These are phyloP conservation scores for Cutaneotrichosporon curvatum DNA, from an alignment of 1,284 basidiomycete genomes.

Conservation along the genomic window DNA sequence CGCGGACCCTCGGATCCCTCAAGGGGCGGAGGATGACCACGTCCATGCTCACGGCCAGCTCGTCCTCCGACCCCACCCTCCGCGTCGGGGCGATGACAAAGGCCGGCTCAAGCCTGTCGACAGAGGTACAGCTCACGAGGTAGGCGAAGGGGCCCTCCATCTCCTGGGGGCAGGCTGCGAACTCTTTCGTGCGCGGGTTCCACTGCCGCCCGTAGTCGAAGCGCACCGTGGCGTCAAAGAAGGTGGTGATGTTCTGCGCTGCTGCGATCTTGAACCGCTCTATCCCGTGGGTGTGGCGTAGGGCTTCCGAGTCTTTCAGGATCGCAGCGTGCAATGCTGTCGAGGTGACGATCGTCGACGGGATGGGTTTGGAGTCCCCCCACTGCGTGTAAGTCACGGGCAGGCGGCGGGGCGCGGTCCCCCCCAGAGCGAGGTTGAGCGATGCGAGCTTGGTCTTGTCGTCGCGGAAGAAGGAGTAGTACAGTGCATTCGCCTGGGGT, in stretches of 20 bases:
- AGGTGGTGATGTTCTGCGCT: conserved; percentile 61
- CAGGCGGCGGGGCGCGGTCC: conserved; percentile 50
- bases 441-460: conserved; percentile 5
- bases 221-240: conserved; percentile 60
- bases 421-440: conserved; percentile 39
- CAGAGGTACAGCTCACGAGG: conserved; percentile 71
- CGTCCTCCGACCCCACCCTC: too few relatives aligned
- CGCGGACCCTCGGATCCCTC: conserved; percentile 55
- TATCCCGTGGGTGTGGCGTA: conserved; percentile 67
- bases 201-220: conserved; percentile 53
- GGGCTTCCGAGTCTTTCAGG: conserved; percentile 67
- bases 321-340: conserved; percentile 78
- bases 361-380: conserved; percentile 63
- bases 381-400: conserved; percentile 54
- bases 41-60: conserved; percentile 55
- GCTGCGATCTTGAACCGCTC: conserved; percentile 85
- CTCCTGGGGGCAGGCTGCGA: conserved; percentile 15
- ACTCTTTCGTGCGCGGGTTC: conserved; percentile 47
- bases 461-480: conserved; percentile 51
- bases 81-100: conserved; percentile 66
- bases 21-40: conserved; percentile 73
- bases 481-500: conserved; percentile 74
- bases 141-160: conserved; percentile 73
- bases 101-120: conserved; percentile 70
- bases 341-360: conserved; percentile 49